A percentile compares a stretch with the other conserved stretches of the same genome.
Evolutionary conservation across 164 flowering plant species (phyloP).

Genomic region (Saururus chinensis): DNA sequence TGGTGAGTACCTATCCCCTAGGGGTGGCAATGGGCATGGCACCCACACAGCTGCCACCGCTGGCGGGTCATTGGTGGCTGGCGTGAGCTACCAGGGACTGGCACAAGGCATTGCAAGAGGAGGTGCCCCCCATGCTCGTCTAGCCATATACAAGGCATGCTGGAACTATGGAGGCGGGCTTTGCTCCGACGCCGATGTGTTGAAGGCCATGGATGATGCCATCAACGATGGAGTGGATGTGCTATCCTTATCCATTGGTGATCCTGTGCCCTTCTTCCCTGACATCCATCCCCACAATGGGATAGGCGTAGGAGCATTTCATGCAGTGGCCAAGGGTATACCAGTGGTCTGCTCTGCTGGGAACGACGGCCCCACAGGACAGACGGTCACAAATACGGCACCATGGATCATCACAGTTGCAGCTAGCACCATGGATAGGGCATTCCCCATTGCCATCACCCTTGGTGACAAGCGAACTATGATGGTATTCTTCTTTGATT

Average conservation of each 20-base stretch:
- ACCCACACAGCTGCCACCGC: too few species aligned
- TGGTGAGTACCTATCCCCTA: too few species aligned
- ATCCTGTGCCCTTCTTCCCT: slow-evolving; percentile 7
- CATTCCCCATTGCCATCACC: slow-evolving; percentile 21
- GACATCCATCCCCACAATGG: slow-evolving; percentile 17
- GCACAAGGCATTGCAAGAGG: too few species aligned
- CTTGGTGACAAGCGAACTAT: slow-evolving; percentile 21
- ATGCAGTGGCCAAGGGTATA: slow-evolving; percentile 45
- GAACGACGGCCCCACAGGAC: slow-evolving; percentile 29
- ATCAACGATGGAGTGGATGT: slow-evolving; percentile 24
- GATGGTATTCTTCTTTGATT: background rate
- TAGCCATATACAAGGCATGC: background rate
- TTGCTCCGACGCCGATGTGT: slow-evolving; percentile 1
- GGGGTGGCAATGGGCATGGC: too few species aligned
- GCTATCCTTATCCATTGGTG: slow-evolving; percentile 17
- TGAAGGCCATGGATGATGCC: slow-evolving; percentile 23
- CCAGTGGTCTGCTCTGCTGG: slow-evolving; percentile 42
- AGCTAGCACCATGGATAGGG: slow-evolving; percentile 56
- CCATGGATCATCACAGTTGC: slow-evolving; percentile 66
- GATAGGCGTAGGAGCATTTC: slow-evolving; percentile 41
- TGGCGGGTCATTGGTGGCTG: too few species aligned
- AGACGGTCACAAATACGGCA: slow-evolving; percentile 27
- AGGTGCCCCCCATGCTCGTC: background rate
- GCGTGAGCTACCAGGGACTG: too few species aligned
- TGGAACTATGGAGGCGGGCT: background rate